Evolutionary conservation across 2,329 filamentous ascomycete species (phyloP), one percentile per base, ranked within the genome.

Genomic region (Xylariaceae sp.): DNA sequence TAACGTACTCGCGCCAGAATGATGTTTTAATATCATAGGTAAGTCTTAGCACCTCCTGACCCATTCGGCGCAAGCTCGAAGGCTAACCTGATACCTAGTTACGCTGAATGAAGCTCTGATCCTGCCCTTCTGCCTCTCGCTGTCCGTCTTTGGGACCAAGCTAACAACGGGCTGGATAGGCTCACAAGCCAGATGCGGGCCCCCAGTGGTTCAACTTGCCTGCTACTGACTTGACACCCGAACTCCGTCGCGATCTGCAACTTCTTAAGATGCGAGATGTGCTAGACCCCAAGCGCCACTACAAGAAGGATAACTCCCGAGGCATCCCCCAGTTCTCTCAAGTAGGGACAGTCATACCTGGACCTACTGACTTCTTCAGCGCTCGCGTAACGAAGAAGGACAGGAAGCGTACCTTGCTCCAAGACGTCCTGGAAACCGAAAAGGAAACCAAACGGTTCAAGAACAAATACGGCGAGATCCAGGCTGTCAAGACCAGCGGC

Each of bases 201-300:
- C 65, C 80, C 12, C 71, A 85, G 41, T 97, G 90, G 90, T 97
- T 84, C 67, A 76, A 94, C 53, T 71, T 98, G 38, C 89, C 89
- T 5, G 81, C 81, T 54, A 96, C 90, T 17, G 73, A 86, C 35
- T 65, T 95, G 35, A 95, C 88, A 0, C 78, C 88, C 7, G 81
- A 94, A 56, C 71, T 96, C 46, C 94, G 89, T 64, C 77, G 88
- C 51, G 90, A 98, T 59, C 71, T 96, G 35, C 88, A 96, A 63
- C 70, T 97, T 9, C 70, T 98, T 11, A 47, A 28, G 13, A 48
- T 48, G 46, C 81, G 92, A 61, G 83, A 81, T 40, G 82, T 95
- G 14, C 72, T 97, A 15, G 90, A 97, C 50, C 82, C 88, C 1
- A 90, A 97, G 60, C 74, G 50, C 42, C 46, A 47, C 36, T 94